These are phyloP conservation scores for Fusarium clavum DNA, from an alignment of 2,329 filamentous ascomycete genomes.

Conservation along the genomic window DNA sequence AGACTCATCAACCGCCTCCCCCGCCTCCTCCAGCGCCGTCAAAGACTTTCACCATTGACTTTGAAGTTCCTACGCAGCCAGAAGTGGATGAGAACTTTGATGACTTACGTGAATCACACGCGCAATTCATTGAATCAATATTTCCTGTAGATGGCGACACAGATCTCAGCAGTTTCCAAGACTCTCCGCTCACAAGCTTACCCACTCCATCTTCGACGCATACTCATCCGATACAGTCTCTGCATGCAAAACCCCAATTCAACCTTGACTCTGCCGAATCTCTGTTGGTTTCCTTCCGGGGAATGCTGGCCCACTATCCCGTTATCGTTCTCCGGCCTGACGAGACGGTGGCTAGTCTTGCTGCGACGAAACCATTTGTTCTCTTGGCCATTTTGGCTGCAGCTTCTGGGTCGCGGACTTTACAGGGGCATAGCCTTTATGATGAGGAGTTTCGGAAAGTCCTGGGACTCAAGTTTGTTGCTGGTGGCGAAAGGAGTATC, in stretches of 20 bases:
- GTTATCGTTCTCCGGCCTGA: conserved; percentile 57
- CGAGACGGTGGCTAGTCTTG: conserved; percentile 58
- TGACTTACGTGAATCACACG: conserved; percentile 57
- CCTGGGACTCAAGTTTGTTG: conserved; percentile 66
- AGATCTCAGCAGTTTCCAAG: conserved; percentile 27
- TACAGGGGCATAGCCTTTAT: conserved; percentile 65
- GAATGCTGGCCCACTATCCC: conserved; percentile 59
- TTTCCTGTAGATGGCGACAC: conserved; percentile 48
- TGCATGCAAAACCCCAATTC: conserved; percentile 64
- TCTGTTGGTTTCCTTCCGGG: conserved; percentile 57
- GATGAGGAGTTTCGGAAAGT: conserved; percentile 69
- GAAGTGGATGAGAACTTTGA: conserved; percentile 57
- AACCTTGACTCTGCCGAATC: conserved; percentile 65
- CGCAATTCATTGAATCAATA: conserved; percentile 55
- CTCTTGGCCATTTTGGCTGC: conserved; percentile 65
- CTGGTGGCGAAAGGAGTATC: conserved; percentile 66
- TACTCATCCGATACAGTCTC: conserved; percentile 52
- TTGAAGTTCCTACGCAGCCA: conserved; percentile 57
- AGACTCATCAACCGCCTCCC: conserved; percentile 39
- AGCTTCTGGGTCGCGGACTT: conserved; percentile 59
- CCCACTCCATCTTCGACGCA: conserved; percentile 48
- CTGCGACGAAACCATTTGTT: conserved; percentile 62
- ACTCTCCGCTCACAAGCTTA: conserved; percentile 38
- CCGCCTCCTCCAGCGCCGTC: conserved; percentile 53
- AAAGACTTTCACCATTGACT: conserved; percentile 66